Evolutionary conservation across 306 rosid species (phyloP).

Genomic region (Oemleria cerasiformis): DNA sequence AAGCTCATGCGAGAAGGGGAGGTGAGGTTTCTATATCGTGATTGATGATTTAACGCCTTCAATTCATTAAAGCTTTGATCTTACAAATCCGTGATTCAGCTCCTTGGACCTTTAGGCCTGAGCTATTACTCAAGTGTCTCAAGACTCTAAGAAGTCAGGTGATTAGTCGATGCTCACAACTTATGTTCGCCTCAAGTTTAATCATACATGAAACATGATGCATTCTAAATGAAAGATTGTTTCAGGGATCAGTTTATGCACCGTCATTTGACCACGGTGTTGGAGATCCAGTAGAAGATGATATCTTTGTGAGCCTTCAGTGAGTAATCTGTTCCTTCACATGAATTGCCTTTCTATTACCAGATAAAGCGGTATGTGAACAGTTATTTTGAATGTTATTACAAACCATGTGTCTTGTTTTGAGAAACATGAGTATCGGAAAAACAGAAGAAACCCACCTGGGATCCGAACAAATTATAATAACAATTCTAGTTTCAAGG

Average conservation of each 20-base stretch:
- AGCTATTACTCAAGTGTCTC: slow-evolving; percentile 58
- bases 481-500: too few relatives aligned
- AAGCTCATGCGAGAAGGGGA: slow-evolving; percentile 98
- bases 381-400: neutral
- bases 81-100: slow-evolving; percentile 63
- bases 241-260: slow-evolving; percentile 86
- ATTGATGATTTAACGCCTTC: slow-evolving; percentile 29
- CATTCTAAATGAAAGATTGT: slow-evolving; percentile 35
- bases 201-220: neutral
- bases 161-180: slow-evolving; percentile 30
- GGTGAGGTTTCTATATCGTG: slow-evolving; percentile 53
- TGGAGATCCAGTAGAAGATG: slow-evolving; percentile 92
- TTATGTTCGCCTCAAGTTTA: slow-evolving; percentile 4
- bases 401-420: too few relatives aligned
- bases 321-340: slow-evolving; percentile 45
- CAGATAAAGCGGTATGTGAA: neutral
- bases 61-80: slow-evolving; percentile 30
- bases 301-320: slow-evolving; percentile 70
- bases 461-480: too few relatives aligned
- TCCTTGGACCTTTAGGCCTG: slow-evolving; percentile 96
- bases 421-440: too few relatives aligned
- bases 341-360: neutral
- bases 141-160: slow-evolving; percentile 69
- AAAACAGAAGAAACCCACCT: too few relatives aligned
- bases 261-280: slow-evolving; percentile 94